These are phyloP conservation scores for Saxophila tyrrhenica DNA, from an alignment of 495 filamentous ascomycete genomes.

Conservation along the genomic window DNA sequence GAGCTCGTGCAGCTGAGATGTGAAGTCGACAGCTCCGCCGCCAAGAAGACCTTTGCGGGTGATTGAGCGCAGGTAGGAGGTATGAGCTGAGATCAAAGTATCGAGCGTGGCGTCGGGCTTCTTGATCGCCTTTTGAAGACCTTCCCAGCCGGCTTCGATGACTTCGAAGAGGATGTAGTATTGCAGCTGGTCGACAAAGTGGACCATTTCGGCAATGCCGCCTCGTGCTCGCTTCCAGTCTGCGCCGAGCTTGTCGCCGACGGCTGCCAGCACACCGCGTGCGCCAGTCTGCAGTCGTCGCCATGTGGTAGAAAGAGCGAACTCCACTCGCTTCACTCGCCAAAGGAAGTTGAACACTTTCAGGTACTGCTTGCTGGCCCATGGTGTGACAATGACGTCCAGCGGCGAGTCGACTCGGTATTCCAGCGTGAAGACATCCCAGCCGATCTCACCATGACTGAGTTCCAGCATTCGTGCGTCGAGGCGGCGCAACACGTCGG, in stretches of 20 bases:
- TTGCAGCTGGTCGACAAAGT: slow-evolving; percentile 92
- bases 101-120: slow-evolving; percentile 83
- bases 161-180: slow-evolving; percentile 99
- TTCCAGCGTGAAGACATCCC: slow-evolving; percentile 98
- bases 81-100: slow-evolving; percentile 87
- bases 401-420: slow-evolving; percentile 97
- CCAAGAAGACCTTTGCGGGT: slow-evolving; percentile 94
- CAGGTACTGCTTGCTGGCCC: slow-evolving; percentile 89
- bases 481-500: slow-evolving; percentile 83
- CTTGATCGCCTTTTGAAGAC: slow-evolving; percentile 65
- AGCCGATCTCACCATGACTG: slow-evolving; percentile 92
- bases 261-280: slow-evolving; percentile 73
- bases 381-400: slow-evolving; percentile 92
- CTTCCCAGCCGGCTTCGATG: slow-evolving; percentile 87
- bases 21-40: slow-evolving; percentile 62
- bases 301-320: slow-evolving; percentile 82
- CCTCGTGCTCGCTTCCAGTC: slow-evolving; percentile 89
- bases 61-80: slow-evolving; percentile 79
- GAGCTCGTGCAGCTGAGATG: slow-evolving; percentile 80
- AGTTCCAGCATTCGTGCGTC: slow-evolving; percentile 95
- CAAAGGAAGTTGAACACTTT: slow-evolving; percentile 99
- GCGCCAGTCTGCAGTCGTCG: slow-evolving; percentile 93
- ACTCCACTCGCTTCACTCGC: slow-evolving; percentile 96
- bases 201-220: slow-evolving; percentile 90
- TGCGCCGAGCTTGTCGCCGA: slow-evolving; percentile 60